A percentile compares a stretch with the other conserved stretches of the same genome.
Conservation (phyloP, 2,329 filamentous ascomycete species). For the Paraconiothyrium sp. region DNA sequence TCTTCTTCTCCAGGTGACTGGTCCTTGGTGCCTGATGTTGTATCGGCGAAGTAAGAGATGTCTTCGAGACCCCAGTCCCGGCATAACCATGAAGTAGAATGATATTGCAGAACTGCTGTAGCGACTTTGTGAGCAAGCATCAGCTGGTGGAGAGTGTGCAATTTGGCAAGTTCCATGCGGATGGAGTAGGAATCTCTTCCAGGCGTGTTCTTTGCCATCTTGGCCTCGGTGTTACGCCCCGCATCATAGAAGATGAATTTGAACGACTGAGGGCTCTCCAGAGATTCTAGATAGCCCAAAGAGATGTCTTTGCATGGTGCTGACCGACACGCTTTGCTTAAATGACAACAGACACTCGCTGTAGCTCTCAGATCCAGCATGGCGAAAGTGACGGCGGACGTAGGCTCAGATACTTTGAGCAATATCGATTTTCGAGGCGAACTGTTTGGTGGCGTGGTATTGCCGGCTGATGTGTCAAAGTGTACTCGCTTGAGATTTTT, state of each 20-base stretch:
- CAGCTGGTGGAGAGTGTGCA: constrained; percentile 18
- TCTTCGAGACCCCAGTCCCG: constrained; percentile 20
- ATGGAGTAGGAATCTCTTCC: constrained; percentile 7
- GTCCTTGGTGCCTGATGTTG: neutral
- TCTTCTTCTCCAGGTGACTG: neutral
- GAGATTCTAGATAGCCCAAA: constrained; percentile 20
- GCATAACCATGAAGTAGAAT: constrained; percentile 21
- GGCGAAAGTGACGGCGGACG: neutral
- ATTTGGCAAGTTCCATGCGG: constrained; percentile 6
- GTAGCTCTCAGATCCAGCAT: constrained; percentile 20
- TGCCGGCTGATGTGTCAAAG: constrained; percentile 1
- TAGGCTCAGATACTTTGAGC: neutral
- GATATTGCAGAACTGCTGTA: constrained; percentile 17
- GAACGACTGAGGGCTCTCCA: constrained; percentile 11
- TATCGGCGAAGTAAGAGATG: constrained; percentile 14
- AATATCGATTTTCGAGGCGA: neutral
- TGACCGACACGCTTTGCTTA: constrained; percentile 18
- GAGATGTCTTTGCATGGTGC: constrained; percentile 12
- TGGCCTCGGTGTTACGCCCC: constrained; percentile 8
- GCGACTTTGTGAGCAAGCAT: constrained; percentile 20
- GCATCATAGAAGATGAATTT: constrained; percentile 22
- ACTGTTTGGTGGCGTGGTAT: neutral
- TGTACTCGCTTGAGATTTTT: constrained; percentile 14
- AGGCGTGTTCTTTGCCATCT: constrained; percentile 1
- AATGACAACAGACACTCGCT: constrained; percentile 24